These are phyloP conservation scores for Venturia asperata DNA, from an alignment of 2,329 filamentous ascomycete genomes.

Conservation along the genomic window DNA sequence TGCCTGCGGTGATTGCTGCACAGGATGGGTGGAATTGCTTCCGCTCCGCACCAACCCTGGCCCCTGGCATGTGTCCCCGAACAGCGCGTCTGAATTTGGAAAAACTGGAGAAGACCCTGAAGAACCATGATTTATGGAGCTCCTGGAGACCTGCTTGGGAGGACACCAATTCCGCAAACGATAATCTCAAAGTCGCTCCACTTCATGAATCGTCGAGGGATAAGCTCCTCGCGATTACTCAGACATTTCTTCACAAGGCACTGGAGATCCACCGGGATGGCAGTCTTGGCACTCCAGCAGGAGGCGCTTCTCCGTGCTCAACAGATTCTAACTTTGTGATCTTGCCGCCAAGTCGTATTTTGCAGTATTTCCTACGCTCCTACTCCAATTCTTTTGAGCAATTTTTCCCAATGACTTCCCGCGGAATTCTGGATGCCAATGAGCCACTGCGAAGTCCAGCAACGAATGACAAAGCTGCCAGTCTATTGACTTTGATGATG, in stretches of 20 bases:
- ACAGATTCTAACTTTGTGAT: conserved; percentile 56
- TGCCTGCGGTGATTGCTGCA: conserved; percentile 26
- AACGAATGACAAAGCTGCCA: conserved; percentile 57
- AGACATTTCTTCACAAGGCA: conserved; percentile 63
- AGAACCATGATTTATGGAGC: conserved; percentile 46
- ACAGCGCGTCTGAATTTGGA: conserved; percentile 47
- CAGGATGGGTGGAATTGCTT: conserved; percentile 49
- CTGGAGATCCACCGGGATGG: conserved; percentile 58
- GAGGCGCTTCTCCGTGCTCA: conserved; percentile 41
- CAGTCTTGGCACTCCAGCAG: conserved; percentile 32
- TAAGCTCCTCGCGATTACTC: conserved; percentile 64
- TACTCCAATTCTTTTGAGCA: conserved; percentile 60
- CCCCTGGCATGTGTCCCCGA: conserved; percentile 43
- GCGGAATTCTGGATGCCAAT: conserved; percentile 57
- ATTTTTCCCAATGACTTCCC: conserved; percentile 57
- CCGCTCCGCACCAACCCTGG: conserved; percentile 44
- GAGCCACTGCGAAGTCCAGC: conserved; percentile 51
- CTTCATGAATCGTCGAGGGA: conserved; percentile 54
- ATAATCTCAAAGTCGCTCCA: conserved; percentile 42
- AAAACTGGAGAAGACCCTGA: conserved; percentile 44
- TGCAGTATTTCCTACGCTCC: conserved; percentile 60
- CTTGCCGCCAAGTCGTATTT: conserved; percentile 56
- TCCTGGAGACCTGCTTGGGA: conserved; percentile 46
- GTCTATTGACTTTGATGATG: conserved; percentile 62
- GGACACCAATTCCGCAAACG: conserved; percentile 41